Percentiles rank a stretch among this genome's conserved stretches.
Evolutionary conservation across 805 yeast species (phyloP).

Genomic region (Suhomyces emberorum): DNA sequence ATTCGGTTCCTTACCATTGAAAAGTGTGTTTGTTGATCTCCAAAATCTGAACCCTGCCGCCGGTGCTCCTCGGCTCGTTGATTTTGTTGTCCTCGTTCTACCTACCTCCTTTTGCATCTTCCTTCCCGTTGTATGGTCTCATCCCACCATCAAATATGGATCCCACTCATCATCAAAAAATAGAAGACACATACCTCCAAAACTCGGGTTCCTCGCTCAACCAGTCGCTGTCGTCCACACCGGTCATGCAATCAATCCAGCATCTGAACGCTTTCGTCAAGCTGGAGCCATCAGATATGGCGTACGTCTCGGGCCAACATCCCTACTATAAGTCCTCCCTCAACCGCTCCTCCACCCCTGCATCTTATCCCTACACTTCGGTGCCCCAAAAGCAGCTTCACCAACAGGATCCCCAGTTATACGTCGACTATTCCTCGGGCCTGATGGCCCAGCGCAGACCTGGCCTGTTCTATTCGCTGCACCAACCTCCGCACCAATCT

Average conservation of each 20-base stretch:
- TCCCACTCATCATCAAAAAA: slow-evolving; percentile 10
- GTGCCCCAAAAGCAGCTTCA: background rate
- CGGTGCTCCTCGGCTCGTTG: background rate
- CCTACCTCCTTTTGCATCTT: background rate
- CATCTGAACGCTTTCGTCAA: slow-evolving; percentile 4
- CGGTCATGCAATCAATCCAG: background rate
- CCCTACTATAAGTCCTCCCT: background rate
- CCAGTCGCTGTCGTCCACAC: slow-evolving; percentile 4
- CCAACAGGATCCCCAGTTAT: background rate
- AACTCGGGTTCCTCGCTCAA: slow-evolving; percentile 1
- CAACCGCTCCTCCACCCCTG: background rate
- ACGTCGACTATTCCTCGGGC: background rate
- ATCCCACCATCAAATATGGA: slow-evolving; percentile 1
- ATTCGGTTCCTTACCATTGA: background rate
- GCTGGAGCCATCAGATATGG: slow-evolving; percentile 4
- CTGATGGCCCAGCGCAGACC: too few species aligned
- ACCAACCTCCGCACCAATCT: too few species aligned
- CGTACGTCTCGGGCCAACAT: slow-evolving; percentile 1
- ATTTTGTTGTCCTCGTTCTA: background rate
- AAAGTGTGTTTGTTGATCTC: too few species aligned
- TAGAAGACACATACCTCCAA: slow-evolving; percentile 8
- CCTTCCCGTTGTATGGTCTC: background rate
- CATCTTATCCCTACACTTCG: background rate
- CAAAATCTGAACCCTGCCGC: too few species aligned
- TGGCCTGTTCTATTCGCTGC: too few species aligned